Evolutionary conservation across 208 protist genomes (phyloP), one percentile per base, ranked within the genome.

Genomic region (Trypanosoma cruzi): DNA sequence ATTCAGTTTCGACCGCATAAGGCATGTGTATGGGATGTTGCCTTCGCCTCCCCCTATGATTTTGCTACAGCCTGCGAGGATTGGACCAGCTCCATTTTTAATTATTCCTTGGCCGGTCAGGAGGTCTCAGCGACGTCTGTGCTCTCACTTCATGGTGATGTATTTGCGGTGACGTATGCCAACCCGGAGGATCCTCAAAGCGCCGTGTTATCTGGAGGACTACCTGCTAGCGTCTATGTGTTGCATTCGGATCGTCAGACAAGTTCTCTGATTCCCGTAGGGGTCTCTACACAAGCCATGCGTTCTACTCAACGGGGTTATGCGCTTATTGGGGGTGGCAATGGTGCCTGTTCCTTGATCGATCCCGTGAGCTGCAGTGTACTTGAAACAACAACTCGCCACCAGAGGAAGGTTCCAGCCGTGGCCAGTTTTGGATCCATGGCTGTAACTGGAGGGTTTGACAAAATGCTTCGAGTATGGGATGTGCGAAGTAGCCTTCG

Each of bases 1-100:
- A 96, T 96, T 62, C 90, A 96, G 61, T 96, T 94, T 68, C 85
- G 90, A 28, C 90, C 90, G 8, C 90, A 93, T 66, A 92, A 91
- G 70, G 82, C 84, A n/a, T 96, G 90, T 77, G 80, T 96, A 55
- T 96, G 90, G 88, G 90, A 96, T 70, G 75, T 96, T 34, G 85
- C 84, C 52, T 96, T 96, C 59, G 74, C 86, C 20, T 89, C 88
- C 0, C 75, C 86, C 62, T 94, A 90, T 42, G 88, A 96, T 80
- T 96, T 96, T 71, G 76, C 90, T 54, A 93, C 90, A 1, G 90
- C 90, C 10, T 94, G 82, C 70, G 90, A 94, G 71, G 90, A 96
- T 68, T 86, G 90, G 42, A 93, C 84, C 48, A 92, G 85, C 75
- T 84, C 84, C 40, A 92, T 96, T 61, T 92, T 91, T 80, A 93